phyloP scores from a whole-genome alignment of 179 eudicot genomes.

The Spinacia oleracea region DNA sequence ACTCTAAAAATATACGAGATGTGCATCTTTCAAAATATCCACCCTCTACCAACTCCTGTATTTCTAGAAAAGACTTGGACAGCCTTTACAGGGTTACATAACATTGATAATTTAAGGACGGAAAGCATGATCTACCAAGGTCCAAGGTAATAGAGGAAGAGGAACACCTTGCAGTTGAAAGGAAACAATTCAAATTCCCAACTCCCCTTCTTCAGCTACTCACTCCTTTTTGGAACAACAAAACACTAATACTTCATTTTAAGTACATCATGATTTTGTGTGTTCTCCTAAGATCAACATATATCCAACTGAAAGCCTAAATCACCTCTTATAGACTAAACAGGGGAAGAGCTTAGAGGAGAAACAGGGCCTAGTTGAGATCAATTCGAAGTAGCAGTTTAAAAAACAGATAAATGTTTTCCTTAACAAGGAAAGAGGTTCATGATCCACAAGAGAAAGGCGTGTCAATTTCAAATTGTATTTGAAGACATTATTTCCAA shows the following conservation, averaged over 20 bases:
- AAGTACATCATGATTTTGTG: neutral
- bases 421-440: neutral
- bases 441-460: neutral
- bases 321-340: neutral
- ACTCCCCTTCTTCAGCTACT: neutral
- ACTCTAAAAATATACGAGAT: neutral
- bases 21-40: neutral
- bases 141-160: neutral
- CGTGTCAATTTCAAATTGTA: neutral
- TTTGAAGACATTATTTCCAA: neutral
- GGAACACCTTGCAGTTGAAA: neutral
- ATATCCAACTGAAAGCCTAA: neutral
- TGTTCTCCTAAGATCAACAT: conserved; percentile 3
- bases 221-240: neutral
- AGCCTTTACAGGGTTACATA: neutral
- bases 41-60: neutral
- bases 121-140: neutral
- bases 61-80: neutral
- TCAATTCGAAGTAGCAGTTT: neutral
- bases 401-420: neutral
- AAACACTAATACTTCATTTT: neutral
- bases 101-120: neutral
- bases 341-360: neutral
- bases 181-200: neutral
- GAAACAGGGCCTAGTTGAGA: neutral